Percentiles rank a stretch among this genome's conserved stretches.
phyloP scores from a whole-genome alignment of 2,329 filamentous ascomycete species.

The Boeremia exigua region DNA sequence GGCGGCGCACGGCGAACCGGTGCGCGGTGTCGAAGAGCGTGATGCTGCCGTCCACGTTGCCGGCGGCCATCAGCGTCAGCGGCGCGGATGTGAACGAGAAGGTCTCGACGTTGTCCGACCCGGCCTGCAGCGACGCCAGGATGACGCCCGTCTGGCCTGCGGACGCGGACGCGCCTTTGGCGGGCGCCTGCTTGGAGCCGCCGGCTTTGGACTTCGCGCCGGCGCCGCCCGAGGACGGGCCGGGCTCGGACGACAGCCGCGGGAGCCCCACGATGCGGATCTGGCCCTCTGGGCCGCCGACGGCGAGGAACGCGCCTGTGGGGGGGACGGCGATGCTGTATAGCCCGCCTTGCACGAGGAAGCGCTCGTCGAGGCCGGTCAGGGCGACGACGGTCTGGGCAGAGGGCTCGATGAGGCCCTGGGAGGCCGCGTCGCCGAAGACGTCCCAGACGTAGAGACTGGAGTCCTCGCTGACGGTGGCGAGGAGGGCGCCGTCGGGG shows the following conservation, averaged over 20 bases:
- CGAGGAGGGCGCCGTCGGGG: slow-evolving; percentile 82
- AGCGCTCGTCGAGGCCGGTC: slow-evolving; percentile 83
- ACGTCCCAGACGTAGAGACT: slow-evolving; percentile 93
- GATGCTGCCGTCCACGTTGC: slow-evolving; percentile 72
- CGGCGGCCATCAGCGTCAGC: slow-evolving; percentile 65
- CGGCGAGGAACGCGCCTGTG: slow-evolving; percentile 77
- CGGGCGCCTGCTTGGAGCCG: slow-evolving; percentile 52
- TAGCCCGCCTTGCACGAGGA: slow-evolving; percentile 87
- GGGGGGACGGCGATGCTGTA: slow-evolving; percentile 88
- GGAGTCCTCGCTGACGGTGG: slow-evolving; percentile 86
- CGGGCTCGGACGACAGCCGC: slow-evolving; percentile 54
- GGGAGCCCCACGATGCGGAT: slow-evolving; percentile 87
- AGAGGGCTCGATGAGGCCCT: slow-evolving; percentile 62
- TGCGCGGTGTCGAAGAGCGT: slow-evolving; percentile 86
- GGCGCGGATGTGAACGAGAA: slow-evolving; percentile 68
- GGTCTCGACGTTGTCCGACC: slow-evolving; percentile 81
- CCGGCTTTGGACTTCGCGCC: slow-evolving; percentile 58
- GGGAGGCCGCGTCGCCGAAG: slow-evolving; percentile 76
- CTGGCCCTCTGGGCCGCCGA: slow-evolving; percentile 85
- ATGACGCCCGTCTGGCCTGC: slow-evolving; percentile 70
- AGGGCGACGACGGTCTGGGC: slow-evolving; percentile 75
- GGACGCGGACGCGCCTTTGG: slow-evolving; percentile 45
- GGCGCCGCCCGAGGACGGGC: slow-evolving; percentile 50
- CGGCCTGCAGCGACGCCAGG: slow-evolving; percentile 81
- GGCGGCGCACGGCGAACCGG: slow-evolving; percentile 82